Base-by-base conservation (phyloP, 495 filamentous ascomycete genomes). In the Penicillium canescens region DNA sequence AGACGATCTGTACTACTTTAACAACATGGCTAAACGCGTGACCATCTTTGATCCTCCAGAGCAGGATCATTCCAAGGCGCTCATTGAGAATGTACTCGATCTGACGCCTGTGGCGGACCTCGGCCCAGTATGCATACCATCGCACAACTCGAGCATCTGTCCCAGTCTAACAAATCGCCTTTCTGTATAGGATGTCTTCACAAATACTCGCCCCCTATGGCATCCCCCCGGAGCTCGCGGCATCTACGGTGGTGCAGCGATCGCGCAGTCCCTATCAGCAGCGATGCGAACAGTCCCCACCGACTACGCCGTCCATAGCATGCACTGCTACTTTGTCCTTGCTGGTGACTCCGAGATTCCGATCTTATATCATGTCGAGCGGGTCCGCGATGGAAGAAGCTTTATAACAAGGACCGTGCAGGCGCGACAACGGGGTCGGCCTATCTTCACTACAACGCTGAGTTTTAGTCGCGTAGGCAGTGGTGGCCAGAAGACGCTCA, bases 241-340 rank as follows among this genome's bases (percentile, higher is more conserved):
- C 40, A 88, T 98, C 62, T 98, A 91, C 66, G 94, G 94, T 62
- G 94, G 94, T 55, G 83, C 87, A 37, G 91, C 91, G 1, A 97
- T 98, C 54, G 92, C 94, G 55, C 93, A 97, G 78, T 92, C 82
- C 59, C 83, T 98, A 26, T 81, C 86, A 49, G 92, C 95, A 13
- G 94, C 91, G 10, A 91, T 95, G 73, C 79, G 81, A 47, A 98
- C 94, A 44, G 87, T 98, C 14, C 86, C 87, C 2, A 62, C 74
- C 20, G 78, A 89, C 67, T 96, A 96, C 75, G 78, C 85, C 55
- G 81, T 92, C 41, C 93, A 98, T 75, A 89, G 85, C 71, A 96
- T 96, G 90, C 94, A 98, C 79, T 97, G 93, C 81, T 98, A 96
- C 79, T 98, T 98, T 75, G 86, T 98, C 35, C 86, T 98, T 2